Base-by-base conservation (phyloP, 2,329 filamentous ascomycete species). In the Septoria linicola region DNA sequence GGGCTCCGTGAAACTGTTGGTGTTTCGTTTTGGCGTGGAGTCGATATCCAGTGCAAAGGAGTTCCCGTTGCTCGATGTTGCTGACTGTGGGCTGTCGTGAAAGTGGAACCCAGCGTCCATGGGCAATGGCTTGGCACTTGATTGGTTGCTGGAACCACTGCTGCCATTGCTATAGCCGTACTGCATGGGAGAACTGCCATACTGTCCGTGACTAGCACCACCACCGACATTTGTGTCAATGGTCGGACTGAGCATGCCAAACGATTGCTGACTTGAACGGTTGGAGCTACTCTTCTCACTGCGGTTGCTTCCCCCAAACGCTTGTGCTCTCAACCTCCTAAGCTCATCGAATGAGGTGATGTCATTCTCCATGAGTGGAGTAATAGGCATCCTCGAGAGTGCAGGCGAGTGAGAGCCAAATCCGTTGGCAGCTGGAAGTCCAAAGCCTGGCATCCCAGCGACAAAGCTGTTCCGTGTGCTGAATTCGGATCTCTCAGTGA, bases 401-500 rank as follows among this genome's bases (percentile, higher is more conserved):
- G 95, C 87, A 0, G 87, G 86, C 19, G 95, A 75, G 0, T 87
- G 87, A 0, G 89, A 87, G 59, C 85, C 89, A 25, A 83, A 76
- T 2, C 89, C 63, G 50, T 67, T 72, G 34, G 73, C 80, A 51
- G 76, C 81, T 53, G 73, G 70, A 2, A 74, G 72, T 8, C 71
- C 66, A 53, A 72, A 71, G 47, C 73, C 72, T 37, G 40, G 82
- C 81, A 55, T 92, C 74, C 52, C 86, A 37, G 59, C 60, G 74
- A 95, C 88, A 52, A 95, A 82, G 1, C 88, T 95, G 67, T 96
- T 97, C 37, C 93, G 83, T 53, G 95, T 96, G 35, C 89, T 96
- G 75, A 95, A 96, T 70, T 99, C 93, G 53, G 89, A 95, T 10
- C 91, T 82, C 68, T 97, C 93, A 0, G 92, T 97, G 62, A 99